phyloP scores from a whole-genome alignment of 2,329 filamentous ascomycete species.

The Pestalotiopsis sp. region DNA sequence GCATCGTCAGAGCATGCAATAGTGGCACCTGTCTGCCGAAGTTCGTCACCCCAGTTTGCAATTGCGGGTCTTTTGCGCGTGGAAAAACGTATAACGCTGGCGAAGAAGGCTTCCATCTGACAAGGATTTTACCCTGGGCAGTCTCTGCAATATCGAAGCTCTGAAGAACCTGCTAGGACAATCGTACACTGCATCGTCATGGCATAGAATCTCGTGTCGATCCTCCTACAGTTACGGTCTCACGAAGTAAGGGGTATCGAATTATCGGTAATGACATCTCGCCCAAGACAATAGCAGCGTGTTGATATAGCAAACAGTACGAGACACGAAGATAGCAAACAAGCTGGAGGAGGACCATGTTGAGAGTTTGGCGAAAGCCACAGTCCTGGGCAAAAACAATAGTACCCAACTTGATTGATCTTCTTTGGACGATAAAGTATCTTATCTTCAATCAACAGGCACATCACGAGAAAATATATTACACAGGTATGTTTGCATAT shows the following conservation, averaged over 20 bases:
- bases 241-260: background rate
- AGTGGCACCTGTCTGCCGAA: background rate
- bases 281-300: background rate
- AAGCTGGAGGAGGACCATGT: background rate
- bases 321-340: background rate
- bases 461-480: no score
- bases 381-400: background rate
- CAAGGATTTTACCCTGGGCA: background rate
- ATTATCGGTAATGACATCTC: background rate
- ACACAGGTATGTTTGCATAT: no score
- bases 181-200: background rate
- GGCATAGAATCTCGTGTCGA: background rate
- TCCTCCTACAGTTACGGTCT: background rate
- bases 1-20: background rate
- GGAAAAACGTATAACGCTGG: background rate
- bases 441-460: no score
- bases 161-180: background rate
- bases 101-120: background rate
- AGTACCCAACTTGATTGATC: no score
- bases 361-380: background rate
- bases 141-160: background rate
- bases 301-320: background rate
- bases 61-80: background rate
- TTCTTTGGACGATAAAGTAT: no score
- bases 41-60: background rate